Conservation (phyloP, 164 flowering plant species). For the Hamamelis virginiana region DNA sequence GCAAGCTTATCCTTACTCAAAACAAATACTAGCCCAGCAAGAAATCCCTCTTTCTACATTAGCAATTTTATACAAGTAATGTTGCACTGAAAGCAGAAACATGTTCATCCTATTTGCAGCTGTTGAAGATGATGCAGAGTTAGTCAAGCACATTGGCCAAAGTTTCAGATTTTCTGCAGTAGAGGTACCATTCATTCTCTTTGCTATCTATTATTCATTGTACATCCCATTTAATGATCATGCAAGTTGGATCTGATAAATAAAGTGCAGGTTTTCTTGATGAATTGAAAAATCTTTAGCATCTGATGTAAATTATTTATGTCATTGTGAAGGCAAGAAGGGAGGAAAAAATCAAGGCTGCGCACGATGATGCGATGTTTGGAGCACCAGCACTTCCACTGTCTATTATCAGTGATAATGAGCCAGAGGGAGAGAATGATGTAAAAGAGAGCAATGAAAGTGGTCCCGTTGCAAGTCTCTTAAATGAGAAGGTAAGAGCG, state of each 20-base stretch:
- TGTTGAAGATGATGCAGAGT: slow-evolving; percentile 74
- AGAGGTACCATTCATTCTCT: slow-evolving; percentile 44
- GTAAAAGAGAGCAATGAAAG: slow-evolving; percentile 23
- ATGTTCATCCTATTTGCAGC: slow-evolving; percentile 36
- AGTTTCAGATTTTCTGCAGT: slow-evolving; percentile 81
- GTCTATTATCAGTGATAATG: slow-evolving; percentile 27
- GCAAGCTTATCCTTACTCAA: background rate
- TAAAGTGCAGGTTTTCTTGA: background rate
- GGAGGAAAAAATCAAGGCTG: slow-evolving; percentile 66
- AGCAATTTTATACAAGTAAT: background rate
- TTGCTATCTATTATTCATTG: background rate
- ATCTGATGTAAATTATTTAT: slow-evolving; percentile 5
- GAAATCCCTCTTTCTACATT: background rate
- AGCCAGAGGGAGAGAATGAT: slow-evolving; percentile 28
- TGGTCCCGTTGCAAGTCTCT: slow-evolving; percentile 32
- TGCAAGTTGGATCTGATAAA: background rate
- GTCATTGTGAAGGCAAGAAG: slow-evolving; percentile 54
- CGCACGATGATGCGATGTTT: slow-evolving; percentile 93
- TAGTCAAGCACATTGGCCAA: slow-evolving; percentile 74
- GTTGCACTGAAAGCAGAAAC: background rate
- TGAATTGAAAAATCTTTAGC: background rate
- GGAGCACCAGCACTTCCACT: slow-evolving; percentile 47
- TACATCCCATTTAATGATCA: background rate
- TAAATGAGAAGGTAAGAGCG: slow-evolving; percentile 64
- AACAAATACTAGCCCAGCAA: background rate